phyloP scores from a whole-genome alignment of 352 stramenopile genomes.

The Phytophthora crassamura region DNA sequence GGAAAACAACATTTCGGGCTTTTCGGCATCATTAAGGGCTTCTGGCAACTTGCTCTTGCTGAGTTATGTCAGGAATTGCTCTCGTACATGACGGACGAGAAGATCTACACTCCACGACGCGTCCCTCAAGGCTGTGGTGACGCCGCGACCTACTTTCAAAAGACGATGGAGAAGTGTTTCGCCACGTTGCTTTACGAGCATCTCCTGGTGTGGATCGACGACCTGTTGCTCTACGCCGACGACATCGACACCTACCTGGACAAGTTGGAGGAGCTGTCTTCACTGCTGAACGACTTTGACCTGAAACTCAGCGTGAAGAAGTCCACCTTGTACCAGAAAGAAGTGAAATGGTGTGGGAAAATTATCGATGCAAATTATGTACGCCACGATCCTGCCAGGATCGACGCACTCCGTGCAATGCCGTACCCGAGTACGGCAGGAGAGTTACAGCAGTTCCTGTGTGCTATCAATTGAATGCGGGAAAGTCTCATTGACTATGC shows the following conservation, averaged over 20 bases:
- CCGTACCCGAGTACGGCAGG: background rate
- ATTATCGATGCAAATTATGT: background rate
- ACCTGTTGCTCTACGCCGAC: slow-evolving; percentile 31
- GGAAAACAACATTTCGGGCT: slow-evolving; percentile 15
- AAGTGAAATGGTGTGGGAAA: slow-evolving; percentile 31
- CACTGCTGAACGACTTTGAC: slow-evolving; percentile 22
- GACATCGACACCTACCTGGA: slow-evolving; percentile 29
- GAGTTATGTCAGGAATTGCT: slow-evolving; percentile 16
- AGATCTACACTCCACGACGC: slow-evolving; percentile 26
- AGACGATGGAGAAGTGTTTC: slow-evolving; percentile 21
- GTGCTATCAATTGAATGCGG: slow-evolving; percentile 3
- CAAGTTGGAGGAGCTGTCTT: slow-evolving; percentile 27
- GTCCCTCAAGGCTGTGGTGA: slow-evolving; percentile 22
- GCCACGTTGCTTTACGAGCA: slow-evolving; percentile 10
- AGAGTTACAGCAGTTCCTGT: slow-evolving; percentile 9
- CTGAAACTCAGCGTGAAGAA: slow-evolving; percentile 34
- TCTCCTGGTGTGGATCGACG: slow-evolving; percentile 39
- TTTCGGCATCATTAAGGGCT: slow-evolving; percentile 16
- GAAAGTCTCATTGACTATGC: background rate
- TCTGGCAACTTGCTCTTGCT: slow-evolving; percentile 10
- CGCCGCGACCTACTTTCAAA: background rate
- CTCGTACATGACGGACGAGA: slow-evolving; percentile 29
- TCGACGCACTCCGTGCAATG: background rate
- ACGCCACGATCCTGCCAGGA: background rate
- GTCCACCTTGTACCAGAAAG: slow-evolving; percentile 19